Conservation (phyloP, 2,329 filamentous ascomycete species). For the Tolypocladium tropicale region DNA sequence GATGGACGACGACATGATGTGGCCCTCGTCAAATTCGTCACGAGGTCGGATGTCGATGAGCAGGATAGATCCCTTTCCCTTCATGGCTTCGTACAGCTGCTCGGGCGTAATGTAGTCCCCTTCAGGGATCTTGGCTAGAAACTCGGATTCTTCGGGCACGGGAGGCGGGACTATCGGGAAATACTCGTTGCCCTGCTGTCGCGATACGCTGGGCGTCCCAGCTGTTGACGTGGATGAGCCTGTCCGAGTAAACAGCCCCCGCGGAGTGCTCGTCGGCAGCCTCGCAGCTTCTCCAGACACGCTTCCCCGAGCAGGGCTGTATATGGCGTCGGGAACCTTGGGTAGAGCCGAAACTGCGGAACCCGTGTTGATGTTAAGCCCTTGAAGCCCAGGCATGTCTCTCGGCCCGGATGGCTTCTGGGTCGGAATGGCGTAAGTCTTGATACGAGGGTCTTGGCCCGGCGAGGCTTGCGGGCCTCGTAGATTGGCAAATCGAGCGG, state of each 20-base stretch:
- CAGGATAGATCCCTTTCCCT: slow-evolving; percentile 50
- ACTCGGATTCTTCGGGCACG: slow-evolving; percentile 29
- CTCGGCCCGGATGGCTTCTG: slow-evolving; percentile 35
- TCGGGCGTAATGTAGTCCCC: slow-evolving; percentile 53
- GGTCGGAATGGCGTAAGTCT: slow-evolving; percentile 34
- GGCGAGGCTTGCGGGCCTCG: slow-evolving; percentile 30
- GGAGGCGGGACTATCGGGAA: slow-evolving; percentile 17
- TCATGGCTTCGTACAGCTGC: slow-evolving; percentile 61
- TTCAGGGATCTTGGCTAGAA: slow-evolving; percentile 37
- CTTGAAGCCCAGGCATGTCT: slow-evolving; percentile 36
- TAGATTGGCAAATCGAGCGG: slow-evolving; percentile 47
- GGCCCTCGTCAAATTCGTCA: slow-evolving; percentile 74
- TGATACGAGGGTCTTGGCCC: slow-evolving; percentile 42
- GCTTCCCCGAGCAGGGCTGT: slow-evolving; percentile 66
- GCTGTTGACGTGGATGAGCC: slow-evolving; percentile 37
- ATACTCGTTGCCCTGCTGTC: slow-evolving; percentile 21
- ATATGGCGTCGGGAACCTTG: slow-evolving; percentile 64
- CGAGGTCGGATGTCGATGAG: slow-evolving; percentile 79
- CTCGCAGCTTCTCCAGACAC: slow-evolving; percentile 54
- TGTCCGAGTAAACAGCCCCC: slow-evolving; percentile 52
- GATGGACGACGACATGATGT: slow-evolving; percentile 73
- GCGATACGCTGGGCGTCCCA: slow-evolving; percentile 16
- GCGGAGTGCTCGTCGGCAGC: slow-evolving; percentile 53
- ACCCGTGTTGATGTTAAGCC: slow-evolving; percentile 36
- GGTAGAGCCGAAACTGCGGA: slow-evolving; percentile 49